Evolutionary conservation across 441 rosid genomes (phyloP).

Genomic region (Eutrema salsugineum): DNA sequence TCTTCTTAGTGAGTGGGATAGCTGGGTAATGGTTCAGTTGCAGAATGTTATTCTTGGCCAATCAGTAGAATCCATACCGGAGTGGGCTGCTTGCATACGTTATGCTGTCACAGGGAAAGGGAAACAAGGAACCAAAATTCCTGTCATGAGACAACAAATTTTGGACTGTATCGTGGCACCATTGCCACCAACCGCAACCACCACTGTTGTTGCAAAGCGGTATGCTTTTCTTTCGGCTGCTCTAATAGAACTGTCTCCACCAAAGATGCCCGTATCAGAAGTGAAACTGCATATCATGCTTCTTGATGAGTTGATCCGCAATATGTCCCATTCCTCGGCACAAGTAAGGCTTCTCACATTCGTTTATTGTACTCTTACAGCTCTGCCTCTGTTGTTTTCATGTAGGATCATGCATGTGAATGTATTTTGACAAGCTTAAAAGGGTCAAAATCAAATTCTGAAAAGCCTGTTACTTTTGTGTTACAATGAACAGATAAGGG

Average conservation of each 20-base stretch:
- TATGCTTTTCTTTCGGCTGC: conserved; percentile 97
- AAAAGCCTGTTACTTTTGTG: conserved; percentile 10
- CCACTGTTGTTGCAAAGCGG: conserved; percentile 90
- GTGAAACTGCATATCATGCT: conserved; percentile 65
- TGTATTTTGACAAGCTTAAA: background rate
- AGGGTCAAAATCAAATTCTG: background rate
- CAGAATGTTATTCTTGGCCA: conserved; percentile 84
- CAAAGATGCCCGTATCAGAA: conserved; percentile 79
- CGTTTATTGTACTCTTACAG: background rate
- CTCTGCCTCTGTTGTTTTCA: conserved; percentile 2
- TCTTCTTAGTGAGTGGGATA: conserved; percentile 82
- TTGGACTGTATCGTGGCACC: conserved; percentile 84
- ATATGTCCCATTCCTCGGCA: conserved; percentile 98
- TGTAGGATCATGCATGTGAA: background rate
- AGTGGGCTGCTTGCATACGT: conserved; percentile 99
- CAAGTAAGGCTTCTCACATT: conserved; percentile 62
- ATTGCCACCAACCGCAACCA: conserved; percentile 79
- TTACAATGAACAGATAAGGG: conserved; percentile 72
- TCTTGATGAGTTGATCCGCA: conserved; percentile 75
- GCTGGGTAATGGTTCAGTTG: conserved; percentile 89
- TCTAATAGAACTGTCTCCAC: conserved; percentile 86
- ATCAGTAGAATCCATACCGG: conserved; percentile 95
- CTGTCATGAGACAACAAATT: conserved; percentile 78
- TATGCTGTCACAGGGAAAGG: conserved; percentile 99
- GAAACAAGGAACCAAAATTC: conserved; percentile 77